Evolutionary conservation across 2,329 filamentous ascomycete genomes (phyloP), one percentile per base, ranked within the genome.

Genomic region (Verticillium alfalfae): DNA sequence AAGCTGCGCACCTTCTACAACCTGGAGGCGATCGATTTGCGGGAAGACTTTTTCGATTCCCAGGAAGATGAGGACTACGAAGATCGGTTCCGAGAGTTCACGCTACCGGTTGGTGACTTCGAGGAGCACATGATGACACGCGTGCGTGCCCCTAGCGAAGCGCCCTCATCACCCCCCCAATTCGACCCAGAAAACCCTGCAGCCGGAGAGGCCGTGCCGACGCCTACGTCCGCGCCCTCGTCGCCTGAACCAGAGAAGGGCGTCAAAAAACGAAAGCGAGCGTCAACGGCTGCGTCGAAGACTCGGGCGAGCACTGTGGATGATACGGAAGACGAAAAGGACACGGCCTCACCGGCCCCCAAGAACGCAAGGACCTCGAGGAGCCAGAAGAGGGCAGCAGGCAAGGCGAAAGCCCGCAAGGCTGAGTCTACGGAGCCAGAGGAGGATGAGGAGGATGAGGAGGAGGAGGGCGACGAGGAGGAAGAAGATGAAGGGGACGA

Each of bases 1-100:
- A 98, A 98, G 75, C 82, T 99, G 12, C 79, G 84, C 37, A 87
- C 87, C 38, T 85, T 95, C 65, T 99, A 97, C 78, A 92, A 97
- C 75, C 84, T 98, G 36, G 86, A 90, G 57, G 84, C 89, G 49
- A 88, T 97, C 62, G 92, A 98, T 75, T 92, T 96, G 72, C 87
- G 93, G 69, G 94, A 92, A 73, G 83, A 88, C 71, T 79, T 80
- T 65, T 76, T 78, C 64, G 77, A 81, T 64, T 77, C 81, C 52
- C 76, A 77, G 37, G 86, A 89, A 38, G 85, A 87, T 34, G 81
- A 85, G 39, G 79, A 81, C 37, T 81, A 83, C 22, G 79, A 83
- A 60, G 83, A 88, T 31, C 81, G 83, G 62, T 91, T 88, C 71
- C 81, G 85, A 60, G 85, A 89, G 34, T 92, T 92, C 67, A 80